Conservation (phyloP, 1,284 basidiomycete genomes). For the Puccinia polysora region DNA sequence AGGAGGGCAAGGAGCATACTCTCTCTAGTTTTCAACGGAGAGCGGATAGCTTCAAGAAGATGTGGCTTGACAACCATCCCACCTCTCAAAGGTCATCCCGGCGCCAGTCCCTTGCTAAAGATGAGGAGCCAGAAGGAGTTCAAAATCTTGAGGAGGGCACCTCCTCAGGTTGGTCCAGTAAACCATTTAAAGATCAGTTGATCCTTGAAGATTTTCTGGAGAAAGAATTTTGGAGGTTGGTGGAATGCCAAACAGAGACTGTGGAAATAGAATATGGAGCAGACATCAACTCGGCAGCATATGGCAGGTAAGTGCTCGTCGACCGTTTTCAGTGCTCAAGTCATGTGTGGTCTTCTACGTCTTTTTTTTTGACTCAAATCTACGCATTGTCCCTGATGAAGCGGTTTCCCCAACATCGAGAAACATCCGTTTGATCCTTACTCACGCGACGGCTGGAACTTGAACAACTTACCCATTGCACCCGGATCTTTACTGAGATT, state of each 20-base stretch:
- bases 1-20: slow-evolving; percentile 93
- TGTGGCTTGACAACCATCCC: slow-evolving; percentile 62
- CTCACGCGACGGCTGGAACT: slow-evolving; percentile 89
- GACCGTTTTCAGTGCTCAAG: no score
- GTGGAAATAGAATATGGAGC: slow-evolving; percentile 99
- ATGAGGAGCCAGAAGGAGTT: slow-evolving; percentile 17
- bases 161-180: slow-evolving; percentile 47
- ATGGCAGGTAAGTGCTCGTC: slow-evolving; percentile 83
- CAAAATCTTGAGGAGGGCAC: slow-evolving; percentile 39
- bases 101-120: slow-evolving; percentile 45
- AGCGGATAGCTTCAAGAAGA: slow-evolving; percentile 76
- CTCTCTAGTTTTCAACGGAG: slow-evolving; percentile 86
- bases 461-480: slow-evolving; percentile 92
- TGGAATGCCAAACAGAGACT: slow-evolving; percentile 79
- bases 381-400: slow-evolving; percentile 52
- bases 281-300: slow-evolving; percentile 94
- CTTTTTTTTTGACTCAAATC: slow-evolving; percentile 27
- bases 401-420: slow-evolving; percentile 90
- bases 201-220: slow-evolving; percentile 88
- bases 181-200: slow-evolving; percentile 61
- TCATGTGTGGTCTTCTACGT: not conserved
- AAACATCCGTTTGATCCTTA: slow-evolving; percentile 81
- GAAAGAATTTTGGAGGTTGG: slow-evolving; percentile 93
- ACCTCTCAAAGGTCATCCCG: slow-evolving; percentile 10
- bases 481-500: slow-evolving; percentile 75